phyloP scores from a whole-genome alignment of 164 flowering plant genomes.

The Nymphaea colorata region DNA sequence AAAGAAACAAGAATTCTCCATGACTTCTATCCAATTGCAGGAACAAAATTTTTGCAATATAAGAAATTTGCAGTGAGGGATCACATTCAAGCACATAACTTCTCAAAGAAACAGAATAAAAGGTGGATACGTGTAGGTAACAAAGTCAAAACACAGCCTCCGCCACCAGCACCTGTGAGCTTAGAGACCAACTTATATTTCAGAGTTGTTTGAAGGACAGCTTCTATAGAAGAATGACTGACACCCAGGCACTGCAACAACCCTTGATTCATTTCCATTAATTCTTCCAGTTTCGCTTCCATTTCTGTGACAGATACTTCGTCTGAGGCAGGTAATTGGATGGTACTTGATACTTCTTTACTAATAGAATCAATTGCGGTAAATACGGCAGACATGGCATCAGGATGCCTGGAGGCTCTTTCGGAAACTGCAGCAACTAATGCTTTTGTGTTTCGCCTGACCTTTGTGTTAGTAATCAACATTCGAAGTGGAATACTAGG shows the following conservation, averaged over 20 bases:
- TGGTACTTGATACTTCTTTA: conserved; percentile 56
- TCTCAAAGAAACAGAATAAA: not conserved
- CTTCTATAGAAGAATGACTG: conserved; percentile 85
- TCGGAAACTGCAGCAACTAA: conserved; percentile 88
- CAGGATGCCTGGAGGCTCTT: conserved; percentile 40
- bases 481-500: conserved; percentile 62
- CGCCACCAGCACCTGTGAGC: conserved; percentile 98
- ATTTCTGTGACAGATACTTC: conserved; percentile 54
- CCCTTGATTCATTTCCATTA: conserved; percentile 99
- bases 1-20: too few species aligned
- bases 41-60: too few species aligned
- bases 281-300: conserved; percentile 72
- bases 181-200: conserved; percentile 79
- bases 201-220: conserved; percentile 70
- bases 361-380: conserved; percentile 85
- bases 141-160: conserved; percentile 93
- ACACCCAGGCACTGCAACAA: conserved; percentile 94
- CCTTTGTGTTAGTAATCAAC: conserved; percentile 88
- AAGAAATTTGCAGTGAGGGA: too few species aligned
- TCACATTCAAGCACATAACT: not conserved
- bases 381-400: conserved; percentile 67
- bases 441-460: conserved; percentile 95
- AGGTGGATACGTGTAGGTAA: conserved; percentile 77
- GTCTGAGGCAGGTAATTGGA: conserved; percentile 50
- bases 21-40: too few species aligned